Base-by-base conservation (phyloP, 2,329 filamentous ascomycete genomes). In the Immersiporthe knoxdaviesiana region DNA sequence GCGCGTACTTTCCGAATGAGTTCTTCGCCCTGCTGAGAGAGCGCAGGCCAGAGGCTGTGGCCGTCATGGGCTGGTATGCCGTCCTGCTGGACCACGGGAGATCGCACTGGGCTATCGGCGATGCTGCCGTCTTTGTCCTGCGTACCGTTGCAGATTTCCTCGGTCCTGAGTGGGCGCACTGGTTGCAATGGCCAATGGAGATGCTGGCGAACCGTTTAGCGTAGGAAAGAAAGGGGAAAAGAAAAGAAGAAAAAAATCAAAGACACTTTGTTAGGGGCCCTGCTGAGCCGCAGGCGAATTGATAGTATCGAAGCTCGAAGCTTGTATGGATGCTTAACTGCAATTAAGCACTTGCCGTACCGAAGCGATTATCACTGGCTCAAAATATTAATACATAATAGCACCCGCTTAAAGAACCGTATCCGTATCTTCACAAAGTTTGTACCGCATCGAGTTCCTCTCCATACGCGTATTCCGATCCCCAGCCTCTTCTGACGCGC, bases 21-120 rank as follows among this genome's bases (percentile, higher is more conserved):
- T 68, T 39, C 47, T 41, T 68, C 7, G 66, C 47, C 27, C 14
- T 68, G 47, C 16, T 68, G 50, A 32, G 27, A 6, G 44, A 58
- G 27, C 47, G 47, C 1, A 37, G 50, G 7, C 41, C 66, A 11
- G 66, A 68, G 44, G 66, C 66, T 11, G 24, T 68, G 10, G 66
- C 60, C 24, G 7, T 67, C 27, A 35, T 67, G 41, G 66, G 66
- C 21, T 62, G 58, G 41, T 67, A 67, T 24, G 56, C 66, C 2
- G 60, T 62, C 14, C 24, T 68, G n/a, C 24, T 68, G 12, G 41
- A 68, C 5, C 30, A 44, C 30, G 66, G 59, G n/a, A n/a, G 59
- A 6, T 3, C 3, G 1, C 59, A 62, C 11, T 62, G 59, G 59
- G 59, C 24, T 12, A 41, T 62, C 11, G 59, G 59, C 3, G 35